Evolutionary conservation across 352 stramenopile species (phyloP), one percentile per base, ranked within the genome.

Genomic region (Phytophthora citricola): DNA sequence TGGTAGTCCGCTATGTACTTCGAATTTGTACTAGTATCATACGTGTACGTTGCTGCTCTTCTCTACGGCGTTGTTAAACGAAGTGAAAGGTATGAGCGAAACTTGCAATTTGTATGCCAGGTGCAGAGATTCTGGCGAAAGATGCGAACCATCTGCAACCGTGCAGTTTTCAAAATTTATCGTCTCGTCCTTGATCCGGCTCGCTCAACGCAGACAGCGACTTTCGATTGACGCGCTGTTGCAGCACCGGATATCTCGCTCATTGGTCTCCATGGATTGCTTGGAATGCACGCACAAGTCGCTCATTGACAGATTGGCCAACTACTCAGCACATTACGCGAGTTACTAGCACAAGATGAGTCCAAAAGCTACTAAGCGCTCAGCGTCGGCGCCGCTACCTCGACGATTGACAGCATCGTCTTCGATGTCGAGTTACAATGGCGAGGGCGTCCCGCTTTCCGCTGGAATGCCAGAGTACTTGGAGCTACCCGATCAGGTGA

Each of bases 251-350:
- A 67, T 67, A 8, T 67, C 50, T 47, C 31, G 34, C 32, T 61
- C 50, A 27, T 55, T 66, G 49, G 50, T 61, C 40, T 66, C 58
- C 48, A 55, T 17, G 24, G 31, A 5, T 26, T 39, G 56, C 56
- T 53, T 17, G 31, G 24, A 14, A 29, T 39, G 48, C 22, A 39
- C 36, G 44, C 26, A 55, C 48, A 48, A 57, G 49, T 56, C 36
- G 44, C 29, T 73, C 58, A 69, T 73, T 73, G 51, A 69, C 51
- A 54, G 31, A 64, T 65, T 65, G 11, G 10, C 51, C 52, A 47
- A 31, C 26, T 32, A 38, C 58, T 59, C 41, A 55, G 41, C 32
- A 53, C 47, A 49, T 54, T 52, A 36, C 32, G 14, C 20, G 41
- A 20, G n/a, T 47, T 69, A 29, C 46, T 56, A 60, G 20, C 24